Base-by-base conservation (phyloP, 768 basidiomycete genomes). In the Boletus pseudopeckii region DNA sequence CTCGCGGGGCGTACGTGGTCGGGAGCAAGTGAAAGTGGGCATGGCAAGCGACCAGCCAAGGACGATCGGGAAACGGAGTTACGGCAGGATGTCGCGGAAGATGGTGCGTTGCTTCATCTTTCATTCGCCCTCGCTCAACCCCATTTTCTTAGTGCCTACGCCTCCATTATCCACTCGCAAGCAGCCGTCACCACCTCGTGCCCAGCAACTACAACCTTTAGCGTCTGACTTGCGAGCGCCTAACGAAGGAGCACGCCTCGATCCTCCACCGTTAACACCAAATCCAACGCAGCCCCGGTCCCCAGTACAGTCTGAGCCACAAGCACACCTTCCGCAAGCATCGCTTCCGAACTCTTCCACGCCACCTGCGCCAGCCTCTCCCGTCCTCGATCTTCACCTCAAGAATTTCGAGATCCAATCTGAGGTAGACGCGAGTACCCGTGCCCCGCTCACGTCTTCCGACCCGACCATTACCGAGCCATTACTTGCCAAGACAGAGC, bases 41-140 rank as follows among this genome's bases (percentile, higher is more conserved):
- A 45, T 44, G 22, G 13, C 18, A 45, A 50, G 7, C 43, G 15
- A 33, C 44, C 37, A 37, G 7, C 36, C 37, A 39, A 28, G 18
- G 40, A 30, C 30, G 37, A 36, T 17, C 20, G 40, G 28, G 20
- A 26, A 30, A 41, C 9, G 3, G 49, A 18, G 17, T 18, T 22
- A 17, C 42, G 5, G 36, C 64, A 50, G 15, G 40, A 42, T 45
- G 20, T 48, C 20, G 7, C n/a, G 18, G 45, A 52, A 52, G 37
- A 48, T 34, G 52, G 63, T 68, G 36, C 39, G 55, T 26, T 15
- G 10, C 41, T 30, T 22, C 18, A 20, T 28, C 15, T 10, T 36
- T 48, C 26, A 17, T 57, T 20, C 36, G 17, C 44, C 13, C 20
- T 22, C 32, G 56, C 60, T 68, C 48, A 60, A 22, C 30, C 0